phyloP scores from a whole-genome alignment of 1,284 basidiomycete species.

The Earliella scabrosa region DNA sequence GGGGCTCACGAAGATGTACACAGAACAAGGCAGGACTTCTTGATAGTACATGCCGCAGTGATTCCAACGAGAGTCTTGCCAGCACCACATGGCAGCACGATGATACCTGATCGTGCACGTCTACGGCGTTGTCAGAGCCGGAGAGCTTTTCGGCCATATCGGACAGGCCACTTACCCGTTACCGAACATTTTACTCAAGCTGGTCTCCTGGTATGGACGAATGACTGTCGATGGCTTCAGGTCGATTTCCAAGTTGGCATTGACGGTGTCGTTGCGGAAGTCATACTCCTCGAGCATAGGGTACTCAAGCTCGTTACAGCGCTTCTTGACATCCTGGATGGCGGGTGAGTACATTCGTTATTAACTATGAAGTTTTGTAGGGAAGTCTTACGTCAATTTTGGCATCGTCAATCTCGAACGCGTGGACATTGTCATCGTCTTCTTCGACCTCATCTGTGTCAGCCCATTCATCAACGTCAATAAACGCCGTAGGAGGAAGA shows the following conservation, averaged over 20 bases:
- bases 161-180: constrained; percentile 72
- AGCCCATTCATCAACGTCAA: constrained; percentile 6
- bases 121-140: constrained; percentile 43
- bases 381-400: constrained; percentile 81
- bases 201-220: constrained; percentile 96
- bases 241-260: constrained; percentile 95
- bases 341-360: background rate
- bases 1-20: constrained; percentile 91
- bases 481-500: background rate
- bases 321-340: constrained; percentile 92
- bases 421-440: constrained; percentile 94
- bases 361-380: background rate
- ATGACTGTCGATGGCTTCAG: constrained; percentile 96
- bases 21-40: constrained; percentile 97
- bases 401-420: constrained; percentile 91
- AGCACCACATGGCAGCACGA: constrained; percentile 97
- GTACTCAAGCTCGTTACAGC: constrained; percentile 93
- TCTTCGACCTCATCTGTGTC: constrained; percentile 90
- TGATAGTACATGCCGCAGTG: constrained; percentile 98
- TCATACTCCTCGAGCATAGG: constrained; percentile 99
- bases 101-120: constrained; percentile 96
- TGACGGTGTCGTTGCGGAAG: constrained; percentile 94
- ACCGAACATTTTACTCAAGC: constrained; percentile 97
- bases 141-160: background rate
- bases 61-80: constrained; percentile 99